Conservation (phyloP, 352 stramenopile genomes). For the Phytophthora cryptogea region DNA sequence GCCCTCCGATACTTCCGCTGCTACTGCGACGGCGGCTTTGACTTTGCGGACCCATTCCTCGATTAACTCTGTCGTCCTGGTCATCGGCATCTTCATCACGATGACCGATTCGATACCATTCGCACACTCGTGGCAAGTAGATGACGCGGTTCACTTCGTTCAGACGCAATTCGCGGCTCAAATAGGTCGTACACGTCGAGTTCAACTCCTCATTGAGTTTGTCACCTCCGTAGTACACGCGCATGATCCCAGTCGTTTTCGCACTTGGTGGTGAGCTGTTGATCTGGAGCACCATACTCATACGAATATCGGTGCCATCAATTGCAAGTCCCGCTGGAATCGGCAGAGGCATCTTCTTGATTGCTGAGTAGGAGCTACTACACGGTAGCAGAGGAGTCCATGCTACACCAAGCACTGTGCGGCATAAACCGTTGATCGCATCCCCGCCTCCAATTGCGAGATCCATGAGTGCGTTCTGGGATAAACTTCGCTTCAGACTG, state of each 20-base stretch:
- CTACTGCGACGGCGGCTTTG: conserved; percentile 20
- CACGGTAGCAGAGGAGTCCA: conserved; percentile 39
- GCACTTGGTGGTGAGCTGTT: conserved; percentile 35
- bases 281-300: conserved; percentile 87
- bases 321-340: conserved; percentile 44
- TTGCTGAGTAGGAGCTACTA: conserved; percentile 39
- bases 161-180: conserved; percentile 47
- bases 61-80: conserved; percentile 24
- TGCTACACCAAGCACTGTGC: conserved; percentile 21
- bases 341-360: conserved; percentile 25
- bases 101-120: conserved; percentile 59
- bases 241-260: conserved; percentile 47
- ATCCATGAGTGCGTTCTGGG: conserved; percentile 38
- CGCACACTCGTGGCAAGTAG: conserved; percentile 59
- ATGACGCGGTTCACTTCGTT: conserved; percentile 46
- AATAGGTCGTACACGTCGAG: conserved; percentile 45
- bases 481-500: conserved; percentile 21
- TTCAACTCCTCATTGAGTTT: conserved; percentile 83
- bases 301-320: conserved; percentile 69
- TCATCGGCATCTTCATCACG: conserved; percentile 16
- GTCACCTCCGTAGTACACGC: conserved; percentile 62
- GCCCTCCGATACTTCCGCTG: conserved; percentile 14
- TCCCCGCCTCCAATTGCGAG: conserved; percentile 32
- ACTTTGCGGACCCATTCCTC: conserved; percentile 17
- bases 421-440: conserved; percentile 29